A percentile compares a stretch with the other conserved stretches of the same genome.
Evolutionary conservation across 805 yeast species (phyloP).

Genomic region (Kuraishia borneana): DNA sequence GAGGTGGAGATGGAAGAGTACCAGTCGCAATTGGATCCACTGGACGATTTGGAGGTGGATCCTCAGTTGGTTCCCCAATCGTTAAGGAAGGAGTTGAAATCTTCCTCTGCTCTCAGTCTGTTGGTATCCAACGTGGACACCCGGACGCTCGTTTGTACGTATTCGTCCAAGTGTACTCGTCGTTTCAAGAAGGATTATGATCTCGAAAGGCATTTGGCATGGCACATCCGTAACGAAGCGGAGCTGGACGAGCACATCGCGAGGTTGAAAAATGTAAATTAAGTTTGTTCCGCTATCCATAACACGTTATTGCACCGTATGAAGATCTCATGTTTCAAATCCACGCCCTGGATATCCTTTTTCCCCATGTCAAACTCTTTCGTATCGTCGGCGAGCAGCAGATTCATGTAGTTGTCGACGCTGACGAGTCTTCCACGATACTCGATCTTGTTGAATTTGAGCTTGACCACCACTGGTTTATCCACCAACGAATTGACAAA

Average conservation of each 20-base stretch:
- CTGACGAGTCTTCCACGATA: constrained; percentile 71
- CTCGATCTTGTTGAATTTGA: constrained; percentile 87
- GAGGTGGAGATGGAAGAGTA: not conserved
- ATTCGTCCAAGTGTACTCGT: constrained; percentile 34
- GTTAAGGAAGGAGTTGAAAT: not conserved
- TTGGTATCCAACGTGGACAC: constrained; percentile 24
- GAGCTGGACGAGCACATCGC: not conserved
- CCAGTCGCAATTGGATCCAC: not conserved
- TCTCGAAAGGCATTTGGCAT: constrained; percentile 34
- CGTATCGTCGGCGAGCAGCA: constrained; percentile 55
- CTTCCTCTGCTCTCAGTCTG: constrained; percentile 20
- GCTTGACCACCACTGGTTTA: constrained; percentile 58
- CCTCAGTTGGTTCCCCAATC: not conserved
- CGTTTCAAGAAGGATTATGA: constrained; percentile 39
- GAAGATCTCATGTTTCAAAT: constrained; percentile 46
- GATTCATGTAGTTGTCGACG: constrained; percentile 87
- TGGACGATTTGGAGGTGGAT: not conserved
- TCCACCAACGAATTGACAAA: constrained; percentile 69
- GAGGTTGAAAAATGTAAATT: not conserved
- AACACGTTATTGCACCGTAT: constrained; percentile 87
- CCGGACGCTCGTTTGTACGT: constrained; percentile 32
- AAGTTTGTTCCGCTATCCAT: constrained; percentile 50
- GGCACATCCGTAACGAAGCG: constrained; percentile 29
- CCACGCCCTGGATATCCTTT: constrained; percentile 25
- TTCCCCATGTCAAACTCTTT: constrained; percentile 32